These are phyloP conservation scores for Stevia rebaudiana DNA, from an alignment of 140 eudicot genomes.

Conservation along the genomic window DNA sequence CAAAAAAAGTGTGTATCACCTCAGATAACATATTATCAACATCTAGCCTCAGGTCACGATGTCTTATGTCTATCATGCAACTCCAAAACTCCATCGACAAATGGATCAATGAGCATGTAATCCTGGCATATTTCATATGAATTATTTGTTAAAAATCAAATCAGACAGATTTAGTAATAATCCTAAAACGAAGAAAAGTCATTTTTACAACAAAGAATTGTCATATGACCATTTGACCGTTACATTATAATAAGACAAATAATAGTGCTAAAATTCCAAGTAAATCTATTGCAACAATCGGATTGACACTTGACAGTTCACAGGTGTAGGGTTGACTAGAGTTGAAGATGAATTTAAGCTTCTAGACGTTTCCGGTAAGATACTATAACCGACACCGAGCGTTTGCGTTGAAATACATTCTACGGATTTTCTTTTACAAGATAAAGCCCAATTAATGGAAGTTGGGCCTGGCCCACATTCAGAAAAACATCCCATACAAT, in stretches of 20 bases:
- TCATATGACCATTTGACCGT: no score
- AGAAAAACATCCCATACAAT: constrained; percentile 33
- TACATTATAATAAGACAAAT: no score
- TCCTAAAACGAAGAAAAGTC: no score
- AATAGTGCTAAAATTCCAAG: no score
- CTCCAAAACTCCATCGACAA: constrained; percentile 54
- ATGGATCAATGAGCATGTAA: constrained; percentile 59
- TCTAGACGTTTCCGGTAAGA: constrained; percentile 41
- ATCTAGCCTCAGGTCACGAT: constrained; percentile 88
- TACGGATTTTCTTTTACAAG: constrained; percentile 66
- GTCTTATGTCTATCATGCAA: constrained; percentile 78
- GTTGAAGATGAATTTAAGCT: constrained; percentile 42
- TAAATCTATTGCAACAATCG: no score
- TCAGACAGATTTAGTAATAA: background rate
- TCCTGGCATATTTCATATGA: constrained; percentile 63
- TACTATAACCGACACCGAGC: constrained; percentile 38
- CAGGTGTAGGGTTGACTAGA: constrained; percentile 22
- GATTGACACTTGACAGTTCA: constrained; percentile 19
- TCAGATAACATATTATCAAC: constrained; percentile 93
- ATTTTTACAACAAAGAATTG: no score
- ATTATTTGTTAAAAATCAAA: no score
- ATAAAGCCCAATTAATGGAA: constrained; percentile 48
- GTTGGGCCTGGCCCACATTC: constrained; percentile 41
- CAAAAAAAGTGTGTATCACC: no score
- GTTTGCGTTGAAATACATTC: constrained; percentile 59